phyloP scores from a whole-genome alignment of 345 rosid genomes.

The Salix caprea region DNA sequence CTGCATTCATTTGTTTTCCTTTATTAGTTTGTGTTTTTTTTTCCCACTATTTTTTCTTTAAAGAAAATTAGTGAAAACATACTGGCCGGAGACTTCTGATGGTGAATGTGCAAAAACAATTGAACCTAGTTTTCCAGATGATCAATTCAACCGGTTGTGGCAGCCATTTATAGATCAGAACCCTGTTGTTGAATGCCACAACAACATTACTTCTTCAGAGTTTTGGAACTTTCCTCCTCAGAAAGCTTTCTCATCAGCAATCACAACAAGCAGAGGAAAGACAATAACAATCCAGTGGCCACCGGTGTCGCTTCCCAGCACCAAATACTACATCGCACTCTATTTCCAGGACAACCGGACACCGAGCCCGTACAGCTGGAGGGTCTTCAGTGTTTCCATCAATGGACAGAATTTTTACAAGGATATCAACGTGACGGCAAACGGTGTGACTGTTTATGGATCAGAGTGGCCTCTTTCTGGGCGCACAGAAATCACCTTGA shows the following conservation, averaged over 20 bases:
- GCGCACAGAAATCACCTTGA: conserved; percentile 51
- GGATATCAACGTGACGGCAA: conserved; percentile 54
- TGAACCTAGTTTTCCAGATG: conserved; percentile 73
- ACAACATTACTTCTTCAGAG: conserved; percentile 38
- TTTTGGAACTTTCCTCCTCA: conserved; percentile 77
- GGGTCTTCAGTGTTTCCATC: conserved; percentile 58
- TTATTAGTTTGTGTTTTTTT: neutral
- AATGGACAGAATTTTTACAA: conserved; percentile 58
- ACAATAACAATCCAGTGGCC: conserved; percentile 61
- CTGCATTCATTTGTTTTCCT: neutral
- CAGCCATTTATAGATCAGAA: conserved; percentile 57
- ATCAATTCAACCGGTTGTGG: conserved; percentile 63
- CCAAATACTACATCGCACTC: conserved; percentile 63
- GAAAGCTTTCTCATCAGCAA: conserved; percentile 44
- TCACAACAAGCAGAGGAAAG: conserved; percentile 57
- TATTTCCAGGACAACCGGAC: conserved; percentile 72
- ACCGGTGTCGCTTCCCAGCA: conserved; percentile 42
- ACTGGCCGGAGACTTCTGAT: conserved; percentile 6
- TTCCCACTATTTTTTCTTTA: neutral
- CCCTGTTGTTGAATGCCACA: conserved; percentile 29
- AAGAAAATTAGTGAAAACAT: neutral
- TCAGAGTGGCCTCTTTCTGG: conserved; percentile 73
- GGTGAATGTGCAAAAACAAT: conserved; percentile 10
- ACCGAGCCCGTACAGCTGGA: conserved; percentile 63
- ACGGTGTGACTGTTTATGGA: conserved; percentile 63